Evolutionary conservation across 2,329 filamentous ascomycete genomes (phyloP).

Genomic region (Xylariales sp.): DNA sequence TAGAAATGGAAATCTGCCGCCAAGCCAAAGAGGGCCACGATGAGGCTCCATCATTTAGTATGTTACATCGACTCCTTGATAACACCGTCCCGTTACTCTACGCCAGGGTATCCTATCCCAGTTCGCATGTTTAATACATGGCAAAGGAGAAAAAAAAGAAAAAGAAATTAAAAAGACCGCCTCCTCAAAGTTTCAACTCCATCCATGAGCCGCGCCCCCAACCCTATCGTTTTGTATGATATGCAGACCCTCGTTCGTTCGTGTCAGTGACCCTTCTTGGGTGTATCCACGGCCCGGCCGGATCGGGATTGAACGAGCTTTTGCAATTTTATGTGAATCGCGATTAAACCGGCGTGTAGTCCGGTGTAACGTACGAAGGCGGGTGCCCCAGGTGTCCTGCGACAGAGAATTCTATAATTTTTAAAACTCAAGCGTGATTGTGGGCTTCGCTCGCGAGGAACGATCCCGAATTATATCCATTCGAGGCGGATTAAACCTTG

Average conservation of each 20-base stretch:
- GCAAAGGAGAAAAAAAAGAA: background rate
- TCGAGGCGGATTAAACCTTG: background rate
- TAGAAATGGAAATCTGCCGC: background rate
- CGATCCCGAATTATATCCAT: background rate
- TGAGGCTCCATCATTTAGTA: background rate
- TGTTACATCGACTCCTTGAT: background rate
- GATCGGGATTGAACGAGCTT: too few species aligned
- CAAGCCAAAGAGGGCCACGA: background rate
- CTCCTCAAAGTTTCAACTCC: background rate
- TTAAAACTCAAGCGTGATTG: background rate
- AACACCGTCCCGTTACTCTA: background rate
- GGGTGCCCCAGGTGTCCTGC: background rate
- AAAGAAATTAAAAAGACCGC: background rate
- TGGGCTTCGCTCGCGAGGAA: background rate
- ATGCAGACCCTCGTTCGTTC: background rate
- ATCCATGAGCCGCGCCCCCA: background rate
- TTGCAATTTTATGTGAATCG: background rate
- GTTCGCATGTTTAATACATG: conserved; percentile 3
- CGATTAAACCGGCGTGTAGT: background rate
- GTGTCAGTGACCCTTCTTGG: background rate
- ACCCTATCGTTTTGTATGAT: background rate
- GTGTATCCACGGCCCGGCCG: background rate
- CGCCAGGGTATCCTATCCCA: conserved; percentile 14
- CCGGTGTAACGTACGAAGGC: background rate
- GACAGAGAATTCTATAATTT: too few species aligned